phyloP scores from a whole-genome alignment of 208 protist species.

The Zelonia costaricensis region DNA sequence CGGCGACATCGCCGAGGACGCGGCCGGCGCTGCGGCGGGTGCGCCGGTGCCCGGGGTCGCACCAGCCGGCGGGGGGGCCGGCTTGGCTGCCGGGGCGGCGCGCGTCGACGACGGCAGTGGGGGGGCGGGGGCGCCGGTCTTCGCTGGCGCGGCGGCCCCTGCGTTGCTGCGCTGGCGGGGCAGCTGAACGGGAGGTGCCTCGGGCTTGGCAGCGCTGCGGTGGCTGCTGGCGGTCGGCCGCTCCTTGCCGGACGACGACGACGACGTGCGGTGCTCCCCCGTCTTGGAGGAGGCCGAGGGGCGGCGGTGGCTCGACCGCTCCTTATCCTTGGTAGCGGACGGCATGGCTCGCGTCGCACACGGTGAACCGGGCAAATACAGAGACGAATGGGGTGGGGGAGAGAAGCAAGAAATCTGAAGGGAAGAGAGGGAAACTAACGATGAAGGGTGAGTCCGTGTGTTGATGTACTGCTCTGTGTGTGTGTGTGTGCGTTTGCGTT shows the following conservation, averaged over 20 bases:
- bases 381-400: not conserved
- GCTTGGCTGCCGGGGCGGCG: not conserved
- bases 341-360: constrained; percentile 13
- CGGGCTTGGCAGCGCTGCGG: not conserved
- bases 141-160: not conserved
- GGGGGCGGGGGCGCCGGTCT: not conserved
- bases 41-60: not conserved
- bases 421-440: constrained; percentile 12
- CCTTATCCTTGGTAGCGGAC: constrained; percentile 11
- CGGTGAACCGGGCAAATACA: constrained; percentile 8
- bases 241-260: not conserved
- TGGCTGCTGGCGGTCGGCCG: not conserved
- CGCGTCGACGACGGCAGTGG: not conserved
- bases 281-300: constrained; percentile 8
- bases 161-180: not conserved
- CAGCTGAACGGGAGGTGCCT: not conserved
- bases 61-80: not conserved
- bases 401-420: not conserved
- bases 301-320: constrained; percentile 21
- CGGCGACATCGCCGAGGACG: not conserved
- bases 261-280: constrained; percentile 4
- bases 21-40: not conserved
- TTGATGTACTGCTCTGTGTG: not conserved
- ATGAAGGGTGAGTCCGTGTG: constrained; percentile 1
- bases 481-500: not conserved